These are phyloP conservation scores for Talaromyces adpressus DNA, from an alignment of 495 filamentous ascomycete genomes.

Conservation along the genomic window DNA sequence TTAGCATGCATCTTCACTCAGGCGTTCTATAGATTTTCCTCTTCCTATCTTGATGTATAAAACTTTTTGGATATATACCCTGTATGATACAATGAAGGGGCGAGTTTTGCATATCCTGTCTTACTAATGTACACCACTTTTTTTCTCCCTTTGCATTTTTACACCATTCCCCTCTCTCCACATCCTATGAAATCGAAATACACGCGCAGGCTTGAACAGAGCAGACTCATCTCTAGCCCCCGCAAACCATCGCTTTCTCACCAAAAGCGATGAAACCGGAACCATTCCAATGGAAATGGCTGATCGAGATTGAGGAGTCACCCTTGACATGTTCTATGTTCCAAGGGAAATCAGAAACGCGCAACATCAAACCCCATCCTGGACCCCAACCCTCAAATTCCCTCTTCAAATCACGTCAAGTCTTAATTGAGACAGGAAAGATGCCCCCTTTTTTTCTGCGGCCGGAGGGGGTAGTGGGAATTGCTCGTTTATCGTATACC, in stretches of 20 bases:
- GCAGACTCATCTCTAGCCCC: constrained; percentile 28
- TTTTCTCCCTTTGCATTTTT: background rate
- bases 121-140: background rate
- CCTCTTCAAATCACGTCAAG: too few relatives aligned
- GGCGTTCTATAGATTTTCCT: background rate
- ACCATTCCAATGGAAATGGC: background rate
- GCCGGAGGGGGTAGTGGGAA: background rate
- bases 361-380: constrained; percentile 33
- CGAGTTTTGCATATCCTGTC: background rate
- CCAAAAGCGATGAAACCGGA: background rate
- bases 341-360: constrained; percentile 21
- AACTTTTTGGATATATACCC: background rate
- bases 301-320: constrained; percentile 13
- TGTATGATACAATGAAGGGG: constrained; percentile 1
- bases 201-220: constrained; percentile 35
- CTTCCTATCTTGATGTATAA: background rate
- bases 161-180: background rate
- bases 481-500: constrained; percentile 21
- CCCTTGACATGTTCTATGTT: constrained; percentile 4
- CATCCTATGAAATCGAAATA: constrained; percentile 10
- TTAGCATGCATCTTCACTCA: constrained; percentile 4
- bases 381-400: too few relatives aligned
- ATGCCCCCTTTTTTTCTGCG: background rate
- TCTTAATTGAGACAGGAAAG: background rate
- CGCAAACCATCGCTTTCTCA: background rate